These are phyloP conservation scores for Solanum chiquidenum DNA, from an alignment of 257 asterid genomes.

Conservation along the genomic window DNA sequence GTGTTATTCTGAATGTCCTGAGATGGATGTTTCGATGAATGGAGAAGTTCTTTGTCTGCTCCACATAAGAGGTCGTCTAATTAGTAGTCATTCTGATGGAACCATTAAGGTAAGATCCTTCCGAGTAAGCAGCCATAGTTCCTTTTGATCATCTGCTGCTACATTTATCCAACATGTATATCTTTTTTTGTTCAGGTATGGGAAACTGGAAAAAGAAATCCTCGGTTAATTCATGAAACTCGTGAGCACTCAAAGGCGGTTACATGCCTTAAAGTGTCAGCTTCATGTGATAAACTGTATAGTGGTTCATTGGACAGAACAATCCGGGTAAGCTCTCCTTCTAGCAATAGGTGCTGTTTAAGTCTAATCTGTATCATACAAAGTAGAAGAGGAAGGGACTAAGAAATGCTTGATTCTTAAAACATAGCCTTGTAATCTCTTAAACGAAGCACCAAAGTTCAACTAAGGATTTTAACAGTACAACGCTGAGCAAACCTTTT, in stretches of 20 bases:
- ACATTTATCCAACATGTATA: not conserved
- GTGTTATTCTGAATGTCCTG: constrained; percentile 65
- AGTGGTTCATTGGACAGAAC: constrained; percentile 84
- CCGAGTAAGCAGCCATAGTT: not conserved
- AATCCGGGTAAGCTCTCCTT: constrained; percentile 41
- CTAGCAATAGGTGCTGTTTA: not conserved
- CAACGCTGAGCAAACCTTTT: not conserved
- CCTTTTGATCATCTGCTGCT: not conserved
- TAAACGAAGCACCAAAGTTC: not conserved
- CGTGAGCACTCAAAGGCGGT: constrained; percentile 70
- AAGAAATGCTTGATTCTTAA: not conserved
- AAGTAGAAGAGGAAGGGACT: not conserved
- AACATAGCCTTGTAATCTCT: not conserved
- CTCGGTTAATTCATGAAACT: constrained; percentile 58
- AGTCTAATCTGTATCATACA: not conserved
- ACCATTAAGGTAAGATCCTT: constrained; percentile 45
- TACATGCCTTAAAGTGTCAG: constrained; percentile 49
- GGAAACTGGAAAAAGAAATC: constrained; percentile 54
- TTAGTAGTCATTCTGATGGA: constrained; percentile 79
- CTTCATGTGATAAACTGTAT: constrained; percentile 47
- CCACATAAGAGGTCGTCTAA: constrained; percentile 37
- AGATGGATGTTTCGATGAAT: constrained; percentile 44
- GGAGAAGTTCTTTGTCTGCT: constrained; percentile 69
- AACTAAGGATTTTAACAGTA: not conserved
- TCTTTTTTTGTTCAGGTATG: constrained; percentile 37